Evolutionary conservation across 768 basidiomycete genomes (phyloP), one percentile per base, ranked within the genome.

Genomic region (Leccinum incarnatum): DNA sequence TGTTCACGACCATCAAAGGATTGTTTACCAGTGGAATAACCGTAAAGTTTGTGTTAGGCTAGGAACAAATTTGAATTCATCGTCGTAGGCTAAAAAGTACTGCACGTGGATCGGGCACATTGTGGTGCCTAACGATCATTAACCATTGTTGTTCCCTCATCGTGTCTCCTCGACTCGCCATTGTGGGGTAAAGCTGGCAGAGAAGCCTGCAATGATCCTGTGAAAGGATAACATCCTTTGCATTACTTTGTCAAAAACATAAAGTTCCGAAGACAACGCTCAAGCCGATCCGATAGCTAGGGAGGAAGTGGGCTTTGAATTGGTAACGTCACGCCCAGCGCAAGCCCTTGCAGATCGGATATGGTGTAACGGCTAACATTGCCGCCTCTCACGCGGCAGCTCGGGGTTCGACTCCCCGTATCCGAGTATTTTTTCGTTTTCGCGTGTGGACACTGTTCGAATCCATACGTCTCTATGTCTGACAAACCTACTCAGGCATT

Each of bases 291-390:
- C 19, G 32, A 32, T 32, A 11, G 29, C 23, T 25, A 25, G 30
- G n/a, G 40, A 19, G 10, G 19, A 46, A 46, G 0, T 46, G 11
- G 11, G 19, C 19, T 46, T n/a, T 46, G 21, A 23, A 23, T 46
- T 29, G 27, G 27, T 29, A 2, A 23, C 12, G 11, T 9, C 3
- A 14, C 21, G 5, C 11, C 9, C 0, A 4, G 4, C 14, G 21
- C 6, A 3, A 3, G 1, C 4, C 7, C 3, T 7, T 6, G 27
- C 48, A 49, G 15, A 19, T 72, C 75, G 75, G 80, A 74, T 84
- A 83, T 82, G 81, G 81, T 83, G 82, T 83, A 83, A 83, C 72
- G 82, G 82, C 79, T 80, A 83, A 81, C 82, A 82, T 83, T 82
- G 76, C 81, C 81, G 82, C 82, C 81, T 83, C 75, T 81, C 82